phyloP scores from a whole-genome alignment of 164 flowering plant species.

The Saururus chinensis region DNA sequence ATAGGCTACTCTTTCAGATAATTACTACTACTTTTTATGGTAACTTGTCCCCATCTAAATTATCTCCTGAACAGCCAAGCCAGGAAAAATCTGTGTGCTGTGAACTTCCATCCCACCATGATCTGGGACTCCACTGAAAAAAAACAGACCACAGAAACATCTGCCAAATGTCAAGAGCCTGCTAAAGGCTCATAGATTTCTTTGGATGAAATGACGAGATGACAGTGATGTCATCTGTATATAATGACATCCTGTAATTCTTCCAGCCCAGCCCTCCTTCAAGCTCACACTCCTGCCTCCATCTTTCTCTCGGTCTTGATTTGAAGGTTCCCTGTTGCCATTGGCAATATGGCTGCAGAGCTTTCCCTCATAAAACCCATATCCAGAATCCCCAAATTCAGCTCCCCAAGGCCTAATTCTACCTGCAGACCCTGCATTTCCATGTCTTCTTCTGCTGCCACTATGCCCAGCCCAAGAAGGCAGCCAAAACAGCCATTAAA shows the following conservation, averaged over 20 bases:
- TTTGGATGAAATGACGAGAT: constrained; percentile 59
- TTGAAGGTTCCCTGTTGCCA: no score
- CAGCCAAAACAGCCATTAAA: constrained; percentile 38
- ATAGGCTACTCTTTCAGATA: no score
- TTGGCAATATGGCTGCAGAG: constrained; percentile 47
- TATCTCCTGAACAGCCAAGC: no score
- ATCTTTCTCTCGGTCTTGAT: no score
- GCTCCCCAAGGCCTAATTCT: constrained; percentile 4
- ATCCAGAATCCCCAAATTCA: constrained; percentile 35
- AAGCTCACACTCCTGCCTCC: constrained; percentile 1
- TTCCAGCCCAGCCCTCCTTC: no score
- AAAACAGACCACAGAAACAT: background rate
- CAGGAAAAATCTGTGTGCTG: no score
- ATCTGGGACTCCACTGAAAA: no score
- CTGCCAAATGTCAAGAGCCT: constrained; percentile 50
- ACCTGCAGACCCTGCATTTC: constrained; percentile 14
- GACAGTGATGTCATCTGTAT: no score
- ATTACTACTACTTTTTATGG: no score
- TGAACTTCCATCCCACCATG: no score
- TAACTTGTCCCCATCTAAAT: no score
- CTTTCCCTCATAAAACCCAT: constrained; percentile 78
- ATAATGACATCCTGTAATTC: no score
- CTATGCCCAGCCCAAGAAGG: constrained; percentile 27
- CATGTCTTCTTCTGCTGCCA: constrained; percentile 39
- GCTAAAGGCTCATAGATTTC: constrained; percentile 40